Conservation (phyloP, 345 rosid genomes). For the Citrus maxima region DNA sequence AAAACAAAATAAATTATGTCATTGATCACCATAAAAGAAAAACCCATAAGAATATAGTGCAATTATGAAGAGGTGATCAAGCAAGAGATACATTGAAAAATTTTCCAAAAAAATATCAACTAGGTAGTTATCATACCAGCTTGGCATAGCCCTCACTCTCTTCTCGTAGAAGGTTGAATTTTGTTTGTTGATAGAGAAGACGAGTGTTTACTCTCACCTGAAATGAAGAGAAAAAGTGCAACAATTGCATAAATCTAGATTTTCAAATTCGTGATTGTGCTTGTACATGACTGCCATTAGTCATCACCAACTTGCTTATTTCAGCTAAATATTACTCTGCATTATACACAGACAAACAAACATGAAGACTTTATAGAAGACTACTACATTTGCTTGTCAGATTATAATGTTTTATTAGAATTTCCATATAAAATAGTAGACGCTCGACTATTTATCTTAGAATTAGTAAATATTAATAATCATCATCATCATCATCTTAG, state of each 20-base stretch:
- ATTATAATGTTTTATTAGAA: neutral
- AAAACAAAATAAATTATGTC: neutral
- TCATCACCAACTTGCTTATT: neutral
- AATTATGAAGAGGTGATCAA: neutral
- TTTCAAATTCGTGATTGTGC: neutral
- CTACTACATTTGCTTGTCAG: neutral
- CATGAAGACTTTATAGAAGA: neutral
- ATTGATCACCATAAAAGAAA: neutral
- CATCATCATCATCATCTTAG: neutral
- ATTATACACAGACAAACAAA: neutral
- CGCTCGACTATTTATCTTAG: neutral
- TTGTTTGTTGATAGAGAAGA: slow-evolving; percentile 96
- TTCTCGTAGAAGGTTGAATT: slow-evolving; percentile 96
- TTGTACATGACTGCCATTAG: neutral
- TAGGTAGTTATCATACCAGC: slow-evolving; percentile 53
- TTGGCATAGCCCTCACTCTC: slow-evolving; percentile 99
- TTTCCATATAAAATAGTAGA: neutral
- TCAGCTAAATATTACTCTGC: neutral
- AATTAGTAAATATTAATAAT: too few species aligned
- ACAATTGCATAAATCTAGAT: neutral
- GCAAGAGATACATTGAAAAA: neutral
- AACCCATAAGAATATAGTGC: neutral
- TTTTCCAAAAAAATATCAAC: neutral
- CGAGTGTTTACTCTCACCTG: slow-evolving; percentile 99
- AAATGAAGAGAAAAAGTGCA: slow-evolving; percentile 20